Evolutionary conservation across 805 yeast species (phyloP), one percentile per base, ranked within the genome.

Genomic region (Ogataea corticis): DNA sequence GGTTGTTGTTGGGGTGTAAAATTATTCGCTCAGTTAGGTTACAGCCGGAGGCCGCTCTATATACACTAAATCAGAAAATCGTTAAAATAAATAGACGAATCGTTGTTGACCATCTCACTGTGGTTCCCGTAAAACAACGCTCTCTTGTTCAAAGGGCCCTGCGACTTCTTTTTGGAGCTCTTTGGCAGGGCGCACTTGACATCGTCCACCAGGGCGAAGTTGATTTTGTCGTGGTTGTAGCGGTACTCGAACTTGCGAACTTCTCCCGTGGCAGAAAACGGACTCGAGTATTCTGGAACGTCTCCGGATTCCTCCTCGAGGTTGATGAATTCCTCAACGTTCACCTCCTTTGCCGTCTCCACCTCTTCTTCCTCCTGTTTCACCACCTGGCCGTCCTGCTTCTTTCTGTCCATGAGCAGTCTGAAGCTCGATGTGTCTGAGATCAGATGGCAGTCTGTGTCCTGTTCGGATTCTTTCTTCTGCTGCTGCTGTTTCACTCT

Each of bases 101-200:
- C 55, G 38, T 51, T 51, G 27, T 54, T 57, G 16, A 64, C 61
- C 69, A 65, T 63, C 44, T 64, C 65, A 18, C 54, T 48, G 18
- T 58, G 61, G 36, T 57, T 61, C 9, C 68, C 68, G 18, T 59
- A 56, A 42, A 62, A 55, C 15, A 65, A 41, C 6, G 69, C 66
- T 23, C 64, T 51, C 37, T 54, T 61, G 33, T 64, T 65, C 32
- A 65, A 42, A 2, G 69, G 65, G 16, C 58, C 62, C 46, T 21
- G 25, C 25, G 25, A 21, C 25, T 51, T 37, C 41, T 45, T 42
- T 15, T 48, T 41, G 14, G 39, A 12, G 25, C 36, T 14, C 16
- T 41, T 23, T 3, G 36, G 23, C n/a, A 9, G 23, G 21, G 34
- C 35, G 25, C 33, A 17, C 18, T 44, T 49, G 14, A 45, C 23